Evolutionary conservation across 2,329 filamentous ascomycete species (phyloP), one percentile per base, ranked within the genome.

Genomic region (Camptophora hylomeconis): DNA sequence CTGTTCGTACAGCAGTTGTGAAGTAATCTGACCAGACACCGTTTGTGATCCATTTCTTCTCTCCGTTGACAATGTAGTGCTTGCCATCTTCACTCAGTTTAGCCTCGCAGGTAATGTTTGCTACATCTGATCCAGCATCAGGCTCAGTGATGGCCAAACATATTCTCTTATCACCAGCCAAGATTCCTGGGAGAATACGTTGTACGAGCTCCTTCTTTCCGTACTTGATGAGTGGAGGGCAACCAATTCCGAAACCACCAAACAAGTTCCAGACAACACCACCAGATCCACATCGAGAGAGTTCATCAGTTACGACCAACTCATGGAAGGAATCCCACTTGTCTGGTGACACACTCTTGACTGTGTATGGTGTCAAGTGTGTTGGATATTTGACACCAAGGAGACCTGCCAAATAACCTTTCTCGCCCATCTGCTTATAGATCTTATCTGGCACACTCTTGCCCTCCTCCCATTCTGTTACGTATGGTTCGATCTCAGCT

Each of bases 21-120:
- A 95, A 95, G 65, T 95, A 98, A 57, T 98, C 89, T 38, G 68
- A 72, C 83, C 84, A 94, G 49, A 94, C 73, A 49, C 89, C 89
- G 60, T 98, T 98, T 48, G 87, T 95, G 57, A 95, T 95, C 87
- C 89, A 95, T 64, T 98, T 98, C 79, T 98, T 95, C 72, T 94
- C 87, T 31, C 89, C 89, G 51, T 95, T 98, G 59, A 98, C 89
- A 45, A 95, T 95, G 60, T 92, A 98, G 63, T 95, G 83, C 67
- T 95, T 95, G 50, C 89, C 89, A 48, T 98, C 89, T 45, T 89
- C 80, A 39, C 72, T 81, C 33, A 95, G 69, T 67, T 93, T 93
- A 15, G 89, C 89, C 65, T 95, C 86, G 56, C 87, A 95, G 9
- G 77, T 89, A 43, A 98, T 55, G 59, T 93, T 95, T 35, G 89